phyloP scores from a whole-genome alignment of 352 stramenopile genomes.

The Pythium insidiosum region DNA sequence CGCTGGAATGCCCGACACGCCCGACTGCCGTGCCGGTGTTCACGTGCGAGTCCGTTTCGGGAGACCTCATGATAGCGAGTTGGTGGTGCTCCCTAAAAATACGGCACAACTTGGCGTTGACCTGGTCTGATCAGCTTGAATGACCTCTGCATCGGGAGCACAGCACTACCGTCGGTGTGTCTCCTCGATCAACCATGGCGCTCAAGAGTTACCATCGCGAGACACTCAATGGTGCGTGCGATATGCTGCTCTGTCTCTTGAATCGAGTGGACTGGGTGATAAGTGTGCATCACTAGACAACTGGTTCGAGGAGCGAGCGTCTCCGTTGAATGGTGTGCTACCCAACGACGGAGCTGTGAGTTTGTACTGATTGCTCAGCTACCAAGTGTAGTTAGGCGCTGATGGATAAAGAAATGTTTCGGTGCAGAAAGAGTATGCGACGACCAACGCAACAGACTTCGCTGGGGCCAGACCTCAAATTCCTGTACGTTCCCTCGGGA shows the following conservation, averaged over 20 bases:
- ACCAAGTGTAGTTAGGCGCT: not conserved
- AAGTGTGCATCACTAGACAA: conserved; percentile 66
- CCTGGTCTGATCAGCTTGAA: too few species aligned
- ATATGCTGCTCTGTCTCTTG: conserved; percentile 78
- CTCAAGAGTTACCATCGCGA: conserved; percentile 78
- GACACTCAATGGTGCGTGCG: conserved; percentile 50
- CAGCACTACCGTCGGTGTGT: too few species aligned
- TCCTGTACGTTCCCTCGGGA: conserved; percentile 30
- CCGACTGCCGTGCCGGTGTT: too few species aligned
- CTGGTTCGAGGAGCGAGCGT: conserved; percentile 71
- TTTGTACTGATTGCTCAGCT: not conserved
- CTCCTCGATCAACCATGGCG: too few species aligned
- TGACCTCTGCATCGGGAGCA: too few species aligned
- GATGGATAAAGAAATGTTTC: not conserved
- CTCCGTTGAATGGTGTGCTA: conserved; percentile 57
- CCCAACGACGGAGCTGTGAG: conserved; percentile 46
- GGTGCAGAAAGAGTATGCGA: conserved; percentile 54
- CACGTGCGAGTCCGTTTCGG: too few species aligned
- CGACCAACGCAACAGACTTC: conserved; percentile 45
- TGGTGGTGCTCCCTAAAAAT: too few species aligned
- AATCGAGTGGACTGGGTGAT: conserved; percentile 52
- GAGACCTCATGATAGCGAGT: too few species aligned
- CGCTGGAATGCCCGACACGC: too few species aligned
- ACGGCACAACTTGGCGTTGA: too few species aligned
- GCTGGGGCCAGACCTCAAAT: conserved; percentile 20